Evolutionary conservation across 106 monocot species (phyloP).

Genomic region (Allium fistulosum): DNA sequence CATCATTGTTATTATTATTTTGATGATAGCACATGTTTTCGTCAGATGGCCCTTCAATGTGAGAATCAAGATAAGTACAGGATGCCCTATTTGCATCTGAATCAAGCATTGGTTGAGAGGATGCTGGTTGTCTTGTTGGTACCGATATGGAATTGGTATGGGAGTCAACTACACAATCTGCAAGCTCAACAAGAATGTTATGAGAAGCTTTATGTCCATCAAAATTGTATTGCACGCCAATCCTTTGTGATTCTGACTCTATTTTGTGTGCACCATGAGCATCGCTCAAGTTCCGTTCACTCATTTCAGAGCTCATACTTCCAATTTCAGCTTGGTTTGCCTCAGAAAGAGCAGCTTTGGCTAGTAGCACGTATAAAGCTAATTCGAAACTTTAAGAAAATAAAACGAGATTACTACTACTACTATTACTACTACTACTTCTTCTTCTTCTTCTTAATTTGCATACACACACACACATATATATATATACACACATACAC

Average conservation of each 20-base stretch:
- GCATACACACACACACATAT: too few species aligned
- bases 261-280: conserved; percentile 17
- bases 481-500: too few species aligned
- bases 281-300: conserved; percentile 26
- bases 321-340: conserved; percentile 33
- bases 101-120: conserved; percentile 20
- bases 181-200: conserved; percentile 36
- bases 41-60: conserved; percentile 64
- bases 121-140: conserved; percentile 9
- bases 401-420: too few species aligned
- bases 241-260: conserved; percentile 38
- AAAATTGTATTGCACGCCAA: conserved; percentile 37
- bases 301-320: conserved; percentile 23
- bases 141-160: conserved; percentile 22
- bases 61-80: conserved; percentile 33
- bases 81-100: conserved; percentile 19
- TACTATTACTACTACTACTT: too few species aligned
- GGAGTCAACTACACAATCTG: conserved; percentile 37
- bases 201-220: conserved; percentile 37
- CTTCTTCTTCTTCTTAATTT: too few species aligned
- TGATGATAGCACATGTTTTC: conserved; percentile 44
- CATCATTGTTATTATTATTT: conserved; percentile 31
- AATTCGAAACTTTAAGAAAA: conserved; percentile 75
- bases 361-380: conserved; percentile 71
- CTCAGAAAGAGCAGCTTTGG: conserved; percentile 50